Conservation (phyloP, 1,284 basidiomycete genomes). For the Melampsora larici-populina region DNA sequence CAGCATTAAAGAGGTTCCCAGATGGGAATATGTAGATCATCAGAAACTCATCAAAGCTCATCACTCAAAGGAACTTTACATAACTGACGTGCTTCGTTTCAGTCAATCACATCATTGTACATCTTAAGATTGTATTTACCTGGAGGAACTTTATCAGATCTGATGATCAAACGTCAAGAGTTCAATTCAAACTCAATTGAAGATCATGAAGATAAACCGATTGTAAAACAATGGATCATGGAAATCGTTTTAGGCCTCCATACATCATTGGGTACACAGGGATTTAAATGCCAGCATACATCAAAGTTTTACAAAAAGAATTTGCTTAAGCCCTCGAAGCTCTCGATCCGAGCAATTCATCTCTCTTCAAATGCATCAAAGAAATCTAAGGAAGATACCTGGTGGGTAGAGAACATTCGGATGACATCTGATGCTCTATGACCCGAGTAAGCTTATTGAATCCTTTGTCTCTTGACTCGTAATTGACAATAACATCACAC, state of each 20-base stretch:
- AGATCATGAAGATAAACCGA: conserved; percentile 60
- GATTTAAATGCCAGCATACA: too few species aligned
- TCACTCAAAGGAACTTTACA: conserved; percentile 52
- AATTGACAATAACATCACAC: not conserved
- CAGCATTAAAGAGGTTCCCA: too few species aligned
- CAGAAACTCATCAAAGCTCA: conserved; percentile 52
- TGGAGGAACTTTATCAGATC: conserved; percentile 65
- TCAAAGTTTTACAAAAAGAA: too few species aligned
- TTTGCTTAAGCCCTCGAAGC: too few species aligned
- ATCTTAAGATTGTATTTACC: conserved; percentile 76
- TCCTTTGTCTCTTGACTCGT: not conserved
- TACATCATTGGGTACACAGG: conserved; percentile 63
- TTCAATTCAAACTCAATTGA: conserved; percentile 35
- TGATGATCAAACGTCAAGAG: not conserved
- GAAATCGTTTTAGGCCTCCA: conserved; percentile 74
- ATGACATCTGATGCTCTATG: conserved; percentile 79
- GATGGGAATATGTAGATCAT: conserved; percentile 11
- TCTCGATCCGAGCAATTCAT: too few species aligned
- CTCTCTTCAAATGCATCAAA: conserved; percentile 39
- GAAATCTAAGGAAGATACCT: conserved; percentile 61
- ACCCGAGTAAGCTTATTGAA: conserved; percentile 66
- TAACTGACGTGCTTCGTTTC: conserved; percentile 71
- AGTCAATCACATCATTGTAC: conserved; percentile 67
- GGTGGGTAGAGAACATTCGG: conserved; percentile 92
- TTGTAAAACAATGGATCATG: conserved; percentile 76